phyloP scores from a whole-genome alignment of 192 early-diverging fungal genomes.

The Coemansia sp. region DNA sequence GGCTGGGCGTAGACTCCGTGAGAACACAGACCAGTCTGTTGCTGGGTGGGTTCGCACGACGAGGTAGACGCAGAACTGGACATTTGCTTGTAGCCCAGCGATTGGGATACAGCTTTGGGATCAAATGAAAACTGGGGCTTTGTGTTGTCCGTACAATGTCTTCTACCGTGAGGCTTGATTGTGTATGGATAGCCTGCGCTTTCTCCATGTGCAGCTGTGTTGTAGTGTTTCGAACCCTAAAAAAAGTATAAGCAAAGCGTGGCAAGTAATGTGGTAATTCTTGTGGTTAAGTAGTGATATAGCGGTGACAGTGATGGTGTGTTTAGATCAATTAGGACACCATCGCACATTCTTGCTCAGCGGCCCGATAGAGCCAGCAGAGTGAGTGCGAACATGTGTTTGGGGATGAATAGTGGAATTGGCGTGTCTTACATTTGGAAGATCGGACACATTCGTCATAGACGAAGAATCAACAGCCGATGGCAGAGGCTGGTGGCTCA shows the following conservation, averaged over 20 bases:
- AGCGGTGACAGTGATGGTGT: background rate
- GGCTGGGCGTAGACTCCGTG: background rate
- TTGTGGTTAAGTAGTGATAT: background rate
- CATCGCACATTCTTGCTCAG: constrained; percentile 14
- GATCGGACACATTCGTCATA: background rate
- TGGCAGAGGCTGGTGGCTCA: constrained; percentile 1
- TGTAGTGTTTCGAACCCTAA: background rate
- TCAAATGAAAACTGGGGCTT: constrained; percentile 1
- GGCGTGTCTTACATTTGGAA: constrained; percentile 40
- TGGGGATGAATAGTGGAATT: constrained; percentile 4
- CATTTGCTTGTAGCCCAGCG: background rate
- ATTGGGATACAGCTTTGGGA: constrained; percentile 1
- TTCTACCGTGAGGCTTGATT: background rate
- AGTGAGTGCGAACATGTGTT: constrained; percentile 37
- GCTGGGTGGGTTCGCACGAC: background rate
- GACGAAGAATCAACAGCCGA: background rate
- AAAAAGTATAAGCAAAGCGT: background rate
- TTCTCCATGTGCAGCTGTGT: background rate
- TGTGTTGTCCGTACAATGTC: background rate
- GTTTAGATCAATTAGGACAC: constrained; percentile 13
- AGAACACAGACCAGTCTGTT: background rate
- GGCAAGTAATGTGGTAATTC: background rate
- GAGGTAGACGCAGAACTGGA: background rate
- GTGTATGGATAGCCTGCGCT: background rate
- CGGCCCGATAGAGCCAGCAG: constrained; percentile 24